phyloP scores from a whole-genome alignment of 352 stramenopile species.

The Pythium monospermum region DNA sequence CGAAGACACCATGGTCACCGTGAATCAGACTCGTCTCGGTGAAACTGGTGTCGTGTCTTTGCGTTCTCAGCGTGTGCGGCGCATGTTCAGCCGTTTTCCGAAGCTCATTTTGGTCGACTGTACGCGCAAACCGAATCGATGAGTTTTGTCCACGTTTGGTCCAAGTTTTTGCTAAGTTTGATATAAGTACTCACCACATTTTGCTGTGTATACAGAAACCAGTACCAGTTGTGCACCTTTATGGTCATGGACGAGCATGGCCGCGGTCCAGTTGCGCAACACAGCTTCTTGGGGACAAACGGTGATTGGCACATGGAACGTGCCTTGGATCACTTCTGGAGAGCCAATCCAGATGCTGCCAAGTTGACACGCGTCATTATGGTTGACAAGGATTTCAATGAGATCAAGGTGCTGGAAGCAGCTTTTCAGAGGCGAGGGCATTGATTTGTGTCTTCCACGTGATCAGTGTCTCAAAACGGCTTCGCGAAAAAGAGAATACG shows the following conservation, averaged over 20 bases:
- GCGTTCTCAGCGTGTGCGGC: not conserved
- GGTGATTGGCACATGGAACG: slow-evolving; percentile 1
- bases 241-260: not conserved
- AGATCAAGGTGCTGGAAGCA: slow-evolving; percentile 17
- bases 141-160: not conserved
- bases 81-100: not conserved
- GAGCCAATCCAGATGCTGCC: not conserved
- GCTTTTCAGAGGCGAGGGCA: slow-evolving; percentile 10
- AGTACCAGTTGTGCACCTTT: not conserved
- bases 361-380: slow-evolving; percentile 20
- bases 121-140: not conserved
- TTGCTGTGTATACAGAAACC: not conserved
- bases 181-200: no score
- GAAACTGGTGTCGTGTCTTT: not conserved
- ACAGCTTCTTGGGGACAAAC: slow-evolving; percentile 7
- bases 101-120: not conserved
- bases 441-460: slow-evolving; percentile 27
- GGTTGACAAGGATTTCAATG: slow-evolving; percentile 27
- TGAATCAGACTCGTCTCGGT: not conserved
- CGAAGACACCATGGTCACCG: not conserved
- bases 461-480: slow-evolving; percentile 14
- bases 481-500: slow-evolving; percentile 9
- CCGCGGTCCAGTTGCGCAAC: not conserved
- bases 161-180: not conserved
- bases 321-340: not conserved